phyloP scores from a whole-genome alignment of 2,329 filamentous ascomycete species.

The Epichloe aotearoae region DNA sequence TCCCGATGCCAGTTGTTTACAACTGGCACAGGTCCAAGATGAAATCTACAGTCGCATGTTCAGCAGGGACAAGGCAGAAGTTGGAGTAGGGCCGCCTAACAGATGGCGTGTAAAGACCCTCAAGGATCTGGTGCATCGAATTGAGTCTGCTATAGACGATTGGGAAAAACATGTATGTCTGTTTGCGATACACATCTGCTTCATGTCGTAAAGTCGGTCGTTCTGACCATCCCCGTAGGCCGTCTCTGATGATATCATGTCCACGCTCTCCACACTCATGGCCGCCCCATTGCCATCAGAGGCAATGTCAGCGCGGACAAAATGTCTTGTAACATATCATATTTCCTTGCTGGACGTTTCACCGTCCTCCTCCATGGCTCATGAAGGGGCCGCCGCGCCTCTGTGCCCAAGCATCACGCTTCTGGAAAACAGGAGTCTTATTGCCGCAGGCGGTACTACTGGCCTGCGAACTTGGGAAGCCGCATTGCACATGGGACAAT shows the following conservation, averaged over 20 bases:
- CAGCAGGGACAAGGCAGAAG: conserved; percentile 36
- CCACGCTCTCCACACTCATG: conserved; percentile 51
- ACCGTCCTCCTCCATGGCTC: conserved; percentile 7
- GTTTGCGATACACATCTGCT: neutral
- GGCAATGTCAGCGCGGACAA: conserved; percentile 51
- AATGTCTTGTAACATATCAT: conserved; percentile 62
- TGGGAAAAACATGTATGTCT: conserved; percentile 76
- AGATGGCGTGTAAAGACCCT: conserved; percentile 60
- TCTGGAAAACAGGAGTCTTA: conserved; percentile 54
- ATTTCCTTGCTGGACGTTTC: conserved; percentile 21
- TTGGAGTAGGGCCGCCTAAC: conserved; percentile 48
- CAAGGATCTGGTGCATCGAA: conserved; percentile 55
- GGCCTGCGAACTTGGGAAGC: conserved; percentile 75
- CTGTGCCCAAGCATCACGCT: conserved; percentile 38
- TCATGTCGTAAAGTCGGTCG: neutral
- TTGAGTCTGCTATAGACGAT: conserved; percentile 64
- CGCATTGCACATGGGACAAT: conserved; percentile 58
- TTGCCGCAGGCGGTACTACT: conserved; percentile 60
- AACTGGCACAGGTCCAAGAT: conserved; percentile 48
- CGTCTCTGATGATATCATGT: conserved; percentile 70
- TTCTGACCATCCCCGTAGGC: conserved; percentile 41
- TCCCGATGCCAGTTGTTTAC: conserved; percentile 46
- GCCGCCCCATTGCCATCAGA: conserved; percentile 51
- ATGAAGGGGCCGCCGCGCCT: neutral
- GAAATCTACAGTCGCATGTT: conserved; percentile 57